phyloP scores from a whole-genome alignment of 768 basidiomycete genomes.

The Cystofilobasidium bisporidii region DNA sequence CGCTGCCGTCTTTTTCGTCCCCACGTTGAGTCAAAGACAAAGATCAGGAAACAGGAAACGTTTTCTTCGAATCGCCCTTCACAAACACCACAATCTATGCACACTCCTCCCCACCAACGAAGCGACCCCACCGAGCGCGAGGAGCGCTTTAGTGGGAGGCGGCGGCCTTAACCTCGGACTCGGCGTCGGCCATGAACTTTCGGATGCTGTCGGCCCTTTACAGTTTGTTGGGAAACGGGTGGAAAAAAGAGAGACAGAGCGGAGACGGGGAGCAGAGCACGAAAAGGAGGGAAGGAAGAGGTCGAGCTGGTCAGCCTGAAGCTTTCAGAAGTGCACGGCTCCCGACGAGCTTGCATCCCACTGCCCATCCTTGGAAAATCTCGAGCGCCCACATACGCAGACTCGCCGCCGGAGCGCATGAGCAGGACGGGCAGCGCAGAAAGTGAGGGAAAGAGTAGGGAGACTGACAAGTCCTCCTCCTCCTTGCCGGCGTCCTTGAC shows the following conservation, averaged over 20 bases:
- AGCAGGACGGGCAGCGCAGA: not conserved
- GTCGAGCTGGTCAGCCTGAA: too few relatives aligned
- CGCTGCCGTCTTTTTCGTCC: too few relatives aligned
- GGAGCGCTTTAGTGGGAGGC: conserved; percentile 1
- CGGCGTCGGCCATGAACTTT: conserved; percentile 3
- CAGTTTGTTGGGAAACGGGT: not conserved
- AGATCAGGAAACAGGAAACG: too few relatives aligned
- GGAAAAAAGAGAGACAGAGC: not conserved
- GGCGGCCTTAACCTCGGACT: conserved; percentile 1
- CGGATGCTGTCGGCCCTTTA: conserved; percentile 8
- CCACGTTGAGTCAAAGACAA: too few relatives aligned
- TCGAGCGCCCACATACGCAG: too few relatives aligned
- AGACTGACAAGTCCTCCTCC: conserved; percentile 4
- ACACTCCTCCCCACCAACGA: too few relatives aligned
- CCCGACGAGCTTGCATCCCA: too few relatives aligned
- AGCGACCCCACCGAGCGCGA: too few relatives aligned
- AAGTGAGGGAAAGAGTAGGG: not conserved
- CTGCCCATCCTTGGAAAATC: too few relatives aligned
- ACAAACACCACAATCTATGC: too few relatives aligned
- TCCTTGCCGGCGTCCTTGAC: conserved; percentile 9
- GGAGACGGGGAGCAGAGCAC: not conserved
- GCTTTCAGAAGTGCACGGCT: too few relatives aligned
- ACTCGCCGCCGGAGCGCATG: not conserved
- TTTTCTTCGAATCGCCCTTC: too few relatives aligned
- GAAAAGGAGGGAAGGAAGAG: not conserved